Conservation (phyloP, 768 basidiomycete species). For the Auriculariales sp. region DNA sequence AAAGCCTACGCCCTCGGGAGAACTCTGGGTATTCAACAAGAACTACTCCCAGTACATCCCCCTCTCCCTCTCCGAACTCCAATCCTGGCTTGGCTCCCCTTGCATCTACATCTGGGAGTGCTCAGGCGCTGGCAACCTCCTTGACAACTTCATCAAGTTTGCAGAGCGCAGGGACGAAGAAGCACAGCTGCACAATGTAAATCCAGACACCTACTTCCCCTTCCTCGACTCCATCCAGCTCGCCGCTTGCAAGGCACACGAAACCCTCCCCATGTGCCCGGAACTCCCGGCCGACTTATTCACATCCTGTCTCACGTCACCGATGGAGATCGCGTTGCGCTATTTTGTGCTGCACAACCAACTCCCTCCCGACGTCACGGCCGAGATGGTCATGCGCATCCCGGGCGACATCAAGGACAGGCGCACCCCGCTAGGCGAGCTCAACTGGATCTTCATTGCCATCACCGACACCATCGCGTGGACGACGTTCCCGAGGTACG, state of each 20-base stretch:
- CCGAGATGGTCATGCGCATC: constrained; percentile 87
- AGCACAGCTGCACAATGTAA: constrained; percentile 38
- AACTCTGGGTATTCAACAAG: constrained; percentile 97
- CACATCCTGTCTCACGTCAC: constrained; percentile 93
- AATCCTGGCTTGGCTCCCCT: constrained; percentile 86
- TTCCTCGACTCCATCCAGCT: constrained; percentile 85
- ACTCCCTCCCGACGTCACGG: constrained; percentile 61
- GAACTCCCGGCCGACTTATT: constrained; percentile 96
- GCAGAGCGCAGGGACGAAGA: constrained; percentile 66
- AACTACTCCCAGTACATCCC: constrained; percentile 98
- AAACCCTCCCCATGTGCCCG: constrained; percentile 86
- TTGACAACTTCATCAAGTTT: constrained; percentile 75
- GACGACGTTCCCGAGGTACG: constrained; percentile 89
- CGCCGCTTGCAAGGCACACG: constrained; percentile 83
- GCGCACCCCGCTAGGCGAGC: constrained; percentile 87
- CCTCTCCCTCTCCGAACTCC: constrained; percentile 84
- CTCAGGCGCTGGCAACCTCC: constrained; percentile 88
- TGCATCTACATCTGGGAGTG: constrained; percentile 99
- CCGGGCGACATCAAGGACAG: constrained; percentile 96
- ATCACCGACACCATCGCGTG: constrained; percentile 99
- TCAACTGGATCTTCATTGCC: constrained; percentile 99
- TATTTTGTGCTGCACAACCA: constrained; percentile 83
- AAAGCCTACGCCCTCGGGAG: constrained; percentile 87
- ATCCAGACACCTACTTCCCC: constrained; percentile 48
- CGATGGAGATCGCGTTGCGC: constrained; percentile 93